Conservation (phyloP, 164 flowering plant genomes). For the Piper longum region DNA sequence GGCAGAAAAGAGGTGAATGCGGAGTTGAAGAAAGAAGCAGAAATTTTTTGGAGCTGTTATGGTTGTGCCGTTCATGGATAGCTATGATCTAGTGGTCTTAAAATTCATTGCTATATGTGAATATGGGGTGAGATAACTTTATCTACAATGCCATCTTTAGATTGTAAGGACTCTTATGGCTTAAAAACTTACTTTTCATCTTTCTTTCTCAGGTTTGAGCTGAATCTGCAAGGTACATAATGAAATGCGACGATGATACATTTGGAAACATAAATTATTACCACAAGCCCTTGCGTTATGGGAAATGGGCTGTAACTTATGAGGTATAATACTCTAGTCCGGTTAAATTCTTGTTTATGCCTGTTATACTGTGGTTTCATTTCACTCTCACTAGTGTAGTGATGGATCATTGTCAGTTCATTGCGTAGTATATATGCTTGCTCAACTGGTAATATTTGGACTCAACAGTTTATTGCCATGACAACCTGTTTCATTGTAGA, state of each 20-base stretch:
- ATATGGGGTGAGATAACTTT: conserved; percentile 59
- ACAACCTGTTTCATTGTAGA: no score
- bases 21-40: conserved; percentile 86
- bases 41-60: conserved; percentile 85
- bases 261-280: conserved; percentile 41
- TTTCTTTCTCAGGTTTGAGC: conserved; percentile 34
- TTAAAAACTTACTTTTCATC: neutral
- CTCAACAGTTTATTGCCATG: no score
- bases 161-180: no score
- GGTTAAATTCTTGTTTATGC: neutral
- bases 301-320: conserved; percentile 50
- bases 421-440: no score
- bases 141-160: no score
- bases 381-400: neutral
- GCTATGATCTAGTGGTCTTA: conserved; percentile 87
- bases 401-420: neutral
- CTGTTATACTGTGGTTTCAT: neutral
- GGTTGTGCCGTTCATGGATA: conserved; percentile 86
- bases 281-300: conserved; percentile 37
- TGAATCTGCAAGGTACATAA: conserved; percentile 30
- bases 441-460: no score
- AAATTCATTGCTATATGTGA: conserved; percentile 92
- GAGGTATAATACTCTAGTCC: conserved; percentile 33
- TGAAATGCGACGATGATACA: conserved; percentile 52
- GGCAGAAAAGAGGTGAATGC: conserved; percentile 68